Evolutionary conservation across 345 rosid genomes (phyloP).

Genomic region (Murraya paniculata): DNA sequence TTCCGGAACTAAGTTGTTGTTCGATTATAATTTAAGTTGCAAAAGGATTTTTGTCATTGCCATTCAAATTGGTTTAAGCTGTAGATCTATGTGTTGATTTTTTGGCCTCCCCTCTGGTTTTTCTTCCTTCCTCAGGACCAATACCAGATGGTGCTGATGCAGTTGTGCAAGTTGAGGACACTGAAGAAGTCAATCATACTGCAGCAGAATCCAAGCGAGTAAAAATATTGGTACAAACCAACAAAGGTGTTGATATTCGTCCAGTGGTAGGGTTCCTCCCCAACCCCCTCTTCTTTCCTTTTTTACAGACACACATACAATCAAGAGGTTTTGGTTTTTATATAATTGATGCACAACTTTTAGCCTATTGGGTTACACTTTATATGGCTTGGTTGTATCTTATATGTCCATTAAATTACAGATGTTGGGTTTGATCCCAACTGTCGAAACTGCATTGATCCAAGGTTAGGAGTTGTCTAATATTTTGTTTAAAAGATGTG

Average conservation of each 20-base stretch:
- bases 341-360: too few species aligned
- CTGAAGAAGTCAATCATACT: conserved; percentile 42
- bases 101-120: neutral
- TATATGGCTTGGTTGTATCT: neutral
- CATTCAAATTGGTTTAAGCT: neutral
- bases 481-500: too few species aligned
- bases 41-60: neutral
- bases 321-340: neutral
- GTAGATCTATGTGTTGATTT: neutral
- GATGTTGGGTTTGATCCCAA: neutral
- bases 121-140: conserved; percentile 51
- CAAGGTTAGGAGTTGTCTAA: neutral
- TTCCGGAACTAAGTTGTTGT: neutral
- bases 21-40: too few species aligned
- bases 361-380: neutral
- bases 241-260: conserved; percentile 79
- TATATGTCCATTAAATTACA: neutral
- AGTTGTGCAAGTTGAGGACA: conserved; percentile 95
- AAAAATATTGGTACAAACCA: conserved; percentile 57
- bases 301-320: neutral
- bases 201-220: conserved; percentile 46
- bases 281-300: too few species aligned
- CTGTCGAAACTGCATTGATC: neutral
- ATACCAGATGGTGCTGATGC: conserved; percentile 98
- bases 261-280: conserved; percentile 65